These are phyloP conservation scores for Salix udensis DNA, from an alignment of 345 rosid genomes.

Conservation along the genomic window DNA sequence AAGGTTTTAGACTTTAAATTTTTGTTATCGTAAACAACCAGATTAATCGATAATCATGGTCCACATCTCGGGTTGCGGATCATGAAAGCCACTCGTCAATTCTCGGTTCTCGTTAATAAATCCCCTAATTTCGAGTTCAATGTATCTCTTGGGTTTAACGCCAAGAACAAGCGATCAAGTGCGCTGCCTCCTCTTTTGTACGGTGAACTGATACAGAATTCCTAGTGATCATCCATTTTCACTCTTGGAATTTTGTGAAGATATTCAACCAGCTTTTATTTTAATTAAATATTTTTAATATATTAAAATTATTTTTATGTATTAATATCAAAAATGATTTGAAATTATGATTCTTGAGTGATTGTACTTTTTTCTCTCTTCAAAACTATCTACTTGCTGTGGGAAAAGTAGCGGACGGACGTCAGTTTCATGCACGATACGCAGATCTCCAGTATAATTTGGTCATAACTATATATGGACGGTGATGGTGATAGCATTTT, in stretches of 20 bases:
- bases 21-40: not conserved
- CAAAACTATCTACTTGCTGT: no score
- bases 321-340: no score
- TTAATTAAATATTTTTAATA: no score
- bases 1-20: not conserved
- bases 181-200: not conserved
- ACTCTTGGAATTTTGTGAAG: not conserved
- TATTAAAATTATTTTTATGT: no score
- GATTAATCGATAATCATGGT: not conserved
- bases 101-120: slow-evolving; percentile 8
- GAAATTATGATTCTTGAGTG: no score
- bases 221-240: not conserved
- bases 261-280: no score
- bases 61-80: not conserved
- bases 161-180: not conserved
- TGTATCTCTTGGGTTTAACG: not conserved
- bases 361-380: no score
- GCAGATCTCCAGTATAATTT: not conserved
- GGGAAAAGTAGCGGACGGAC: no score
- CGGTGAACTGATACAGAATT: not conserved
- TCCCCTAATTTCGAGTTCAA: slow-evolving; percentile 1
- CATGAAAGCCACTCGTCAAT: not conserved
- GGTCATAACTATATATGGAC: not conserved
- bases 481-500: not conserved
- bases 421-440: no score